phyloP scores from a whole-genome alignment of 2,329 filamentous ascomycete genomes.

The Aspergillus luchuensis region DNA sequence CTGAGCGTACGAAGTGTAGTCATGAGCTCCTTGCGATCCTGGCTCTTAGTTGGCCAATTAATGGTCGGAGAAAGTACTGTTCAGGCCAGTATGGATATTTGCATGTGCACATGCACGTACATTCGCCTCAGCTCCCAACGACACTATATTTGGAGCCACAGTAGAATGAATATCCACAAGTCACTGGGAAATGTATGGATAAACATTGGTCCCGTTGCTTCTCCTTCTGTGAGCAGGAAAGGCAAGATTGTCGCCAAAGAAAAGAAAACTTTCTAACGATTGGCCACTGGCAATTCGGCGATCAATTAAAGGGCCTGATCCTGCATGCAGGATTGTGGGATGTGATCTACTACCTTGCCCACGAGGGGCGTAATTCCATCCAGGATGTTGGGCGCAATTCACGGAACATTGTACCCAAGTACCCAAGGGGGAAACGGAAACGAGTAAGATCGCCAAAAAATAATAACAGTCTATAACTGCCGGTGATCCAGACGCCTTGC shows the following conservation, averaged over 20 bases:
- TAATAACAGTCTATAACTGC: not conserved
- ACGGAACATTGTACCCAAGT: not conserved
- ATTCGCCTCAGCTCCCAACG: not conserved
- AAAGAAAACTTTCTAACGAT: not conserved
- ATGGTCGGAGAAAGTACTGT: not conserved
- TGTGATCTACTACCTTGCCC: not conserved
- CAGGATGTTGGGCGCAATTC: not conserved
- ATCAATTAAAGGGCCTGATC: not conserved
- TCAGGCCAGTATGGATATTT: not conserved
- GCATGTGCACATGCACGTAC: not conserved
- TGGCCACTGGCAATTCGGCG: not conserved
- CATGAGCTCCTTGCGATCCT: not conserved
- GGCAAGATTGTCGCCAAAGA: not conserved
- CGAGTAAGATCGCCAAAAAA: not conserved
- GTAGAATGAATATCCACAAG: not conserved
- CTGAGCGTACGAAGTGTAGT: not conserved
- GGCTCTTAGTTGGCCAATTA: not conserved
- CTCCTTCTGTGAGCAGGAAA: not conserved
- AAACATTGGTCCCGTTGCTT: not conserved
- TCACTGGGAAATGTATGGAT: not conserved
- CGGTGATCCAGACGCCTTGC: not conserved
- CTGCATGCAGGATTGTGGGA: not conserved
- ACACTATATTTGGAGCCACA: not conserved
- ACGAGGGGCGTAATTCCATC: not conserved
- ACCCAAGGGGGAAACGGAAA: not conserved